Evolutionary conservation across 2,329 filamentous ascomycete species (phyloP).

Genomic region (Xylaria sp.): DNA sequence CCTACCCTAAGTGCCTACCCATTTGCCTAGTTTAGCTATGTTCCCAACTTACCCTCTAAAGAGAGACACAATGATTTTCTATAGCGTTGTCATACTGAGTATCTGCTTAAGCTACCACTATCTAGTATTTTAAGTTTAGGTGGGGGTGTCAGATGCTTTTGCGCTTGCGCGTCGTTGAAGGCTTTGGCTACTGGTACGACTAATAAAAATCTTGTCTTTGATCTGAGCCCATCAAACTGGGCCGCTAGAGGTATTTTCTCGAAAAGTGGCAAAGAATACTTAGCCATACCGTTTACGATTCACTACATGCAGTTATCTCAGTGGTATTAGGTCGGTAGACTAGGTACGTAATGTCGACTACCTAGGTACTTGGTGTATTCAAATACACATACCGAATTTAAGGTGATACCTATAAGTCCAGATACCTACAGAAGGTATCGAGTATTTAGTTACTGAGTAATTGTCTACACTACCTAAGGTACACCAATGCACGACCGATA

Average conservation of each 20-base stretch:
- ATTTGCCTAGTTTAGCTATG: not conserved
- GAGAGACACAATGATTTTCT: not conserved
- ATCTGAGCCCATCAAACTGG: not conserved
- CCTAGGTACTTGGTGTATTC: not conserved
- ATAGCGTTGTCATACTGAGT: not conserved
- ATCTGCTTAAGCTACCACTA: not conserved
- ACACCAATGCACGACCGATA: too few species aligned
- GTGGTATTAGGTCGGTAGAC: not conserved
- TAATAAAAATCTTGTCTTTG: constrained; percentile 1
- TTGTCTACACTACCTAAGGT: too few species aligned
- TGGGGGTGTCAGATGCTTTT: constrained; percentile 22
- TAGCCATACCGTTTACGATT: not conserved
- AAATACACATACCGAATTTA: too few species aligned
- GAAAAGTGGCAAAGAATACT: not conserved
- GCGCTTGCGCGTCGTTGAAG: constrained; percentile 31
- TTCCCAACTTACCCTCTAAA: not conserved
- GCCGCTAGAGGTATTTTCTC: not conserved
- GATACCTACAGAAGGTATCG: not conserved
- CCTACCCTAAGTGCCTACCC: not conserved
- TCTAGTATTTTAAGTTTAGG: not conserved
- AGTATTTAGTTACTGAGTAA: too few species aligned
- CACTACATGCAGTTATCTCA: not conserved
- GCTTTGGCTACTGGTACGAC: constrained; percentile 14
- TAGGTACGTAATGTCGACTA: not conserved
- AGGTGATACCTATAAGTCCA: too few species aligned